These are phyloP conservation scores for Cicer pinnatifidum DNA, from an alignment of 306 rosid species.

Conservation along the genomic window DNA sequence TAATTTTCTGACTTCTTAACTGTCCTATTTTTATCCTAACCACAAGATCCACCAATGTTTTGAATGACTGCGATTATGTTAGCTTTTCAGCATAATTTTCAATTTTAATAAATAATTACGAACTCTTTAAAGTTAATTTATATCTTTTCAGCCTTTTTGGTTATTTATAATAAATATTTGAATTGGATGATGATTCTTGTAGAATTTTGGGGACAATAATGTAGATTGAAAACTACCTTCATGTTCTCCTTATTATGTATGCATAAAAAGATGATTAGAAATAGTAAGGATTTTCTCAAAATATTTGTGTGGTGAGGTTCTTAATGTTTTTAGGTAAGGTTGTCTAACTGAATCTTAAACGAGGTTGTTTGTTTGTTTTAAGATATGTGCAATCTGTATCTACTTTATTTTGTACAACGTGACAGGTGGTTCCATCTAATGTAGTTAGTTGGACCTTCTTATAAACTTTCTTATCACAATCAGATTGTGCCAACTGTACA, in stretches of 20 bases:
- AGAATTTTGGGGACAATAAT: constrained; percentile 8
- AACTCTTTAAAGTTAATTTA: too few relatives aligned
- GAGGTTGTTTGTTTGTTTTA: constrained; percentile 30
- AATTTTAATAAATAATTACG: not conserved
- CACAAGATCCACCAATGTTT: constrained; percentile 9
- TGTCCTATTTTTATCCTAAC: constrained; percentile 17
- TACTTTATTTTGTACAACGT: constrained; percentile 15
- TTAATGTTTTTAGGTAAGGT: constrained; percentile 16
- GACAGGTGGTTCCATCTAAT: constrained; percentile 24
- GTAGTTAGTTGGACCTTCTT: not conserved
- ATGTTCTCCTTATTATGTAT: constrained; percentile 6
- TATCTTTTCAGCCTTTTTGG: not conserved
- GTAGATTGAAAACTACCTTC: constrained; percentile 12
- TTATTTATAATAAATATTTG: constrained; percentile 16
- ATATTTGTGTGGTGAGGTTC: constrained; percentile 6
- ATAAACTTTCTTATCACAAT: constrained; percentile 2
- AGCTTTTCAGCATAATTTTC: constrained; percentile 16
- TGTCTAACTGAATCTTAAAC: constrained; percentile 37
- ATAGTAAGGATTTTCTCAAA: constrained; percentile 20
- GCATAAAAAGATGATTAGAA: constrained; percentile 1
- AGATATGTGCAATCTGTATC: constrained; percentile 22
- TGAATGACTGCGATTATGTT: not conserved
- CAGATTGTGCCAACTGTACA: constrained; percentile 28
- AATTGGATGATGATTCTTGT: constrained; percentile 15
- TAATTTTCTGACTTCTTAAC: constrained; percentile 6